Evolutionary conservation across 805 yeast genomes (phyloP).

Genomic region (Scheffersomyces lignosus): DNA sequence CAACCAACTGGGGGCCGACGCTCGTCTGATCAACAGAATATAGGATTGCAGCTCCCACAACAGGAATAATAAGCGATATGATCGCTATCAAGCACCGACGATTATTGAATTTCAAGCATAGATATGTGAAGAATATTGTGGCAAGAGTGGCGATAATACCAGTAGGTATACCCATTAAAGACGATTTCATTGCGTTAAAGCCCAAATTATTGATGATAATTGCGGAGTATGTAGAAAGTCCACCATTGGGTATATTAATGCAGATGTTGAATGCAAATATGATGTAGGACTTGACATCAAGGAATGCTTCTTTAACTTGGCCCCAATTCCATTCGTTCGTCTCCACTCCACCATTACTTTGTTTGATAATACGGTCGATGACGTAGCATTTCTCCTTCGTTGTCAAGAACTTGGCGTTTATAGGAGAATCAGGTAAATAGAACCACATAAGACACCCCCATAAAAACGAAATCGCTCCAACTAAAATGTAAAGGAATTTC

Average conservation of each 20-base stretch:
- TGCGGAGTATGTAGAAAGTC: constrained; percentile 4
- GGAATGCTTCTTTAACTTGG: constrained; percentile 18
- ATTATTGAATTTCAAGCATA: constrained; percentile 4
- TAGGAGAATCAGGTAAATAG: constrained; percentile 9
- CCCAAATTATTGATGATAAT: constrained; percentile 7
- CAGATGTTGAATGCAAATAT: constrained; percentile 4
- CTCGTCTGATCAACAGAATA: constrained; percentile 3
- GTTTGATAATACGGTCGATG: constrained; percentile 12
- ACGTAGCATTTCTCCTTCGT: constrained; percentile 13
- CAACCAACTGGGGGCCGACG: constrained; percentile 5
- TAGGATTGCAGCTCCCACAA: constrained; percentile 25
- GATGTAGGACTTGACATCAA: constrained; percentile 12
- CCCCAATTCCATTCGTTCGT: constrained; percentile 16
- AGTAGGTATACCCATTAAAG: constrained; percentile 7
- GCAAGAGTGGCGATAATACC: constrained; percentile 9
- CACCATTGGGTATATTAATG: constrained; percentile 8
- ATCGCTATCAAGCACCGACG: constrained; percentile 6
- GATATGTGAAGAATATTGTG: constrained; percentile 6
- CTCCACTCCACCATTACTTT: constrained; percentile 17
- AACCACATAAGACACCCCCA: constrained; percentile 8
- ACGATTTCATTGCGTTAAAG: constrained; percentile 6
- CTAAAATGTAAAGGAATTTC: constrained; percentile 3
- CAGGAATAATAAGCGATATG: constrained; percentile 13
- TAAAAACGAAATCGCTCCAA: constrained; percentile 1
- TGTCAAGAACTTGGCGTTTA: constrained; percentile 6